These are phyloP conservation scores for Pseudocercospora vitis DNA, from an alignment of 2,329 filamentous ascomycete species.

Conservation along the genomic window DNA sequence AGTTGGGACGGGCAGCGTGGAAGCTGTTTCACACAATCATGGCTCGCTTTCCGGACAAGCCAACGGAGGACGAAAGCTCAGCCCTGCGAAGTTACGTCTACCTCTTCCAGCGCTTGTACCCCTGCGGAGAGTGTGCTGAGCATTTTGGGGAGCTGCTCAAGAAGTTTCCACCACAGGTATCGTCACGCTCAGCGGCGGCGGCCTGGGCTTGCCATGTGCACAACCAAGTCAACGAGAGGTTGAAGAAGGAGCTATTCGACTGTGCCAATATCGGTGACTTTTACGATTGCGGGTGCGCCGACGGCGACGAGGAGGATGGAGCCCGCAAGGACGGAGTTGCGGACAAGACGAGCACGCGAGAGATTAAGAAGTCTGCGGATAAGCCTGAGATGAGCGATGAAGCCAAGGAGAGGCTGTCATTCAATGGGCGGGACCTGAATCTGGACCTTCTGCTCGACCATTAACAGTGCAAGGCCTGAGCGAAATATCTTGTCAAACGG, in stretches of 20 bases:
- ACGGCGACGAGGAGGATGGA: slow-evolving; percentile 45
- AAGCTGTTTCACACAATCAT: slow-evolving; percentile 67
- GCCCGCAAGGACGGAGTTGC: slow-evolving; percentile 15
- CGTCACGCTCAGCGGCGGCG: slow-evolving; percentile 61
- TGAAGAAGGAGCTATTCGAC: slow-evolving; percentile 62
- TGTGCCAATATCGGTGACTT: slow-evolving; percentile 65
- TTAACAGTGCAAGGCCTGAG: too few relatives aligned
- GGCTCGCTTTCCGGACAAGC: slow-evolving; percentile 64
- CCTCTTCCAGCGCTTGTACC: slow-evolving; percentile 64
- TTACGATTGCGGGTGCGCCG: slow-evolving; percentile 66
- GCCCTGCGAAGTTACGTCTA: slow-evolving; percentile 62
- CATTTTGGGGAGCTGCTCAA: slow-evolving; percentile 63
- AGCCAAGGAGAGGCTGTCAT: slow-evolving; percentile 32
- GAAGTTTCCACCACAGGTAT: slow-evolving; percentile 65
- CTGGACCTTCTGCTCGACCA: slow-evolving; percentile 27
- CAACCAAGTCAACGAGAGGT: slow-evolving; percentile 64
- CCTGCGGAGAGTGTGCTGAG: slow-evolving; percentile 65
- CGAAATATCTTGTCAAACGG: too few relatives aligned
- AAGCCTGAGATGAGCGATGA: slow-evolving; percentile 35
- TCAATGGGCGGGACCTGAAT: slow-evolving; percentile 36
- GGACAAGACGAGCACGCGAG: slow-evolving; percentile 9
- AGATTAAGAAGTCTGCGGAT: slow-evolving; percentile 13
- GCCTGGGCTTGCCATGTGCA: slow-evolving; percentile 68
- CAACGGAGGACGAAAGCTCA: slow-evolving; percentile 59
- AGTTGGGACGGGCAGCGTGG: slow-evolving; percentile 65